Conservation (phyloP, 2,329 filamentous ascomycete genomes). For the Neonectria sp. region DNA sequence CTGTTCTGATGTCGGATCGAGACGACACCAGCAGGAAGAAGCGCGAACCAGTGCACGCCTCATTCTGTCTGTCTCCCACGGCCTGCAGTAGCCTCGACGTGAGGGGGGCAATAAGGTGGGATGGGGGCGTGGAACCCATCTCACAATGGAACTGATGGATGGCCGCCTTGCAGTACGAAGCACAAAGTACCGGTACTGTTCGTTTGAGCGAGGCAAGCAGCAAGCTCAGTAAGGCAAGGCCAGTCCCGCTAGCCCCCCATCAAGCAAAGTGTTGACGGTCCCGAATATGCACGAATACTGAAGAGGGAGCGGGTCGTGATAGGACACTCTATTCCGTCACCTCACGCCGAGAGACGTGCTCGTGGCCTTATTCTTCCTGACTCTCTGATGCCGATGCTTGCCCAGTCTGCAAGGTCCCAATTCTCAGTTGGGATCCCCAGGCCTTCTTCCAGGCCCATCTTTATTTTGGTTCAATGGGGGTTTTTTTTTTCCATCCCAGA, state of each 20-base stretch:
- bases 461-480: constrained; percentile 22
- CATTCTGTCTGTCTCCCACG: constrained; percentile 34
- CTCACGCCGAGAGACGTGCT: constrained; percentile 37
- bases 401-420: constrained; percentile 27
- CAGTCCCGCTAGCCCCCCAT: constrained; percentile 35
- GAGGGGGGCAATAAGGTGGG: constrained; percentile 33
- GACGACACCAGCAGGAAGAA: constrained; percentile 37
- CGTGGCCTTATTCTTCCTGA: constrained; percentile 33
- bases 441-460: constrained; percentile 23
- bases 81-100: constrained; percentile 44
- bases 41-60: constrained; percentile 25
- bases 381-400: constrained; percentile 23
- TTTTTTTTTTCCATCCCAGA: constrained; percentile 10
- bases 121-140: constrained; percentile 36
- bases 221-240: constrained; percentile 27
- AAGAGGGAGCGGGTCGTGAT: constrained; percentile 34
- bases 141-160: background rate
- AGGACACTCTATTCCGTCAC: constrained; percentile 42
- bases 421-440: constrained; percentile 18
- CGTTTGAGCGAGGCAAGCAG: constrained; percentile 26
- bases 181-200: constrained; percentile 31
- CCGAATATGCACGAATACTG: constrained; percentile 43
- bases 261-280: constrained; percentile 27
- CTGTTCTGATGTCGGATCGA: constrained; percentile 26
- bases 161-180: background rate